Evolutionary conservation across 169 alveolate species (phyloP).

Genomic region (Ichthyophthirius multifiliis): DNA sequence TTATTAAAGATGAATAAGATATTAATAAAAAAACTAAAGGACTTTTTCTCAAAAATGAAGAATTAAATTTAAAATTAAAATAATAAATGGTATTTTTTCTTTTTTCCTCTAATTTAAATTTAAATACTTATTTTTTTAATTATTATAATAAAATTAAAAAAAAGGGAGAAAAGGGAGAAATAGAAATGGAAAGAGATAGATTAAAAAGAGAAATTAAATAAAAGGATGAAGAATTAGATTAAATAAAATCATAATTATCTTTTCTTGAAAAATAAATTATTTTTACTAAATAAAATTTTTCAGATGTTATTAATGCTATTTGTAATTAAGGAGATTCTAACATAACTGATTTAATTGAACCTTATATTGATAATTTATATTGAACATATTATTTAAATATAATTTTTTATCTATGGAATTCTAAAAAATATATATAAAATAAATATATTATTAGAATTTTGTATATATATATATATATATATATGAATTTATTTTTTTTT

Average conservation of each 20-base stretch:
- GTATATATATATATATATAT: no score
- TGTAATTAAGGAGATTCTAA: no score
- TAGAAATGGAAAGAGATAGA: slow-evolving; percentile 8
- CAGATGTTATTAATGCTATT: no score
- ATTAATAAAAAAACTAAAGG: background rate
- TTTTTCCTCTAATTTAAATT: background rate
- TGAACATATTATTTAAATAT: no score
- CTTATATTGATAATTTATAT: no score
- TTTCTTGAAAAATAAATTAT: background rate
- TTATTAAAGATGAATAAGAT: background rate
- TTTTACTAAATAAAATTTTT: no score
- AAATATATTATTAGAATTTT: no score
- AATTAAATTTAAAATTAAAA: background rate
- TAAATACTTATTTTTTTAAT: background rate
- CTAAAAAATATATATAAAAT: no score
- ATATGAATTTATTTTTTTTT: no score
- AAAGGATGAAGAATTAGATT: background rate
- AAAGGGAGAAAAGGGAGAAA: background rate
- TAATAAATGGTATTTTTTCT: background rate
- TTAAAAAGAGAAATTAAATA: background rate
- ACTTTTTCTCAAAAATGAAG: background rate
- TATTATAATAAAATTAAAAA: background rate
- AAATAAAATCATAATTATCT: background rate
- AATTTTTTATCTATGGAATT: no score
- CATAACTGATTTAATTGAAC: no score